Base-by-base conservation (phyloP, 1,284 basidiomycete species). In the Tilletia caries region DNA sequence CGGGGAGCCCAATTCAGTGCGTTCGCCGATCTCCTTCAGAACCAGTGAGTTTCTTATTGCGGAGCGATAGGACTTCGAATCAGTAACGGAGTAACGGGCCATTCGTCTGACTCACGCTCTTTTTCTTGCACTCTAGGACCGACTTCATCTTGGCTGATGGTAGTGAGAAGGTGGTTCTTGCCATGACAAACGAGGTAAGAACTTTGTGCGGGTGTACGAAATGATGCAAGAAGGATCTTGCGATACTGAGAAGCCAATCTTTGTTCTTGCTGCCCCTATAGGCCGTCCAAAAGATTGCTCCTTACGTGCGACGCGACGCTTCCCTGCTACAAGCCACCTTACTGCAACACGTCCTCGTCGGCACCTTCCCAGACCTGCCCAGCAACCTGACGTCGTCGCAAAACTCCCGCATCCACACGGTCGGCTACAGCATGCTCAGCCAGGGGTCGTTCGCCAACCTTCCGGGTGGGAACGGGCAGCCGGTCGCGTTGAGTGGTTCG, bases 131-230 rank as follows among this genome's bases (percentile, higher is more conserved):
- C 48, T 33, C 54, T 25, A 60, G 54, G 12, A 60, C 54, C 54
- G 54, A 60, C 54, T 60, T 60, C 54, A 60, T 60, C 27, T 20
- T 60, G 32, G 54, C 54, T 20, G 54, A 60, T 32, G 54, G 54
- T 15, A 5, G 15, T 18, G 54, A 60, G 1, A 60, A 60, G 54
- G 54, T 60, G 1, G 23, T 60, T 18, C 32, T 60, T 6, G 54
- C 54, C 10, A 15, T 60, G 25, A 60, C 54, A 10, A 25, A 60
- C 54, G 15, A 60, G 54, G 54, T 60, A 8, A 60, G 54, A 8
- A 29, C 8, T 60, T 18, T 18, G 20, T 60, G n/a, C n/a, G n/a
- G n/a, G n/a, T n/a, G n/a, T n/a, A n/a, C n/a, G 32, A 50, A 27
- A 12, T 50, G n/a, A 50, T n/a, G 43, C n/a, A n/a, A n/a, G n/a